Percentiles rank a stretch among this genome's conserved stretches.
Evolutionary conservation across 1,284 basidiomycete genomes (phyloP).

Genomic region (Mrakiaceae sp.): DNA sequence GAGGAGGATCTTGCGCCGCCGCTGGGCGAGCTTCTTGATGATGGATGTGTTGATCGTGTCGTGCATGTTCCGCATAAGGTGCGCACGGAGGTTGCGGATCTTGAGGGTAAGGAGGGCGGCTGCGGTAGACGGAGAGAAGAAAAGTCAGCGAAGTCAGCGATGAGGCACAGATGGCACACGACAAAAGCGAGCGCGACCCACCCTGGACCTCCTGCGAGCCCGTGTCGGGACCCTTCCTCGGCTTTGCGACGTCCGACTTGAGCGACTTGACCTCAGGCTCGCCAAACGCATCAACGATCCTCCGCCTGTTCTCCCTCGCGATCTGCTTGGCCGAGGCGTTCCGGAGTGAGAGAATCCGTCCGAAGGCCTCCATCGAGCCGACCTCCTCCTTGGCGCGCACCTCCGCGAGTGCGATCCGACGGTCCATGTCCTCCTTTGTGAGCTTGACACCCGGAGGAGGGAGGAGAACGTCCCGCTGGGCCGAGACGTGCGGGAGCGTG

Average conservation of each 20-base stretch:
- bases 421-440: background rate
- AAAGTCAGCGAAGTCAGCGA: background rate
- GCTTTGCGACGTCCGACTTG: background rate
- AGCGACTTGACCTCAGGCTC: constrained; percentile 7
- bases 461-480: background rate
- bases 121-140: background rate
- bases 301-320: constrained; percentile 9
- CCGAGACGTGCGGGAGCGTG: constrained; percentile 12
- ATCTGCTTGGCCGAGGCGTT: constrained; percentile 11
- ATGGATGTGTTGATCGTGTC: background rate
- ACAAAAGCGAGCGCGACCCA: background rate
- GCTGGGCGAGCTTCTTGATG: background rate
- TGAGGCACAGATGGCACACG: background rate
- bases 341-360: constrained; percentile 7
- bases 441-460: constrained; percentile 8
- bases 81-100: constrained; percentile 14
- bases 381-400: constrained; percentile 4
- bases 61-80: constrained; percentile 8
- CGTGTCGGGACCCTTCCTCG: constrained; percentile 10
- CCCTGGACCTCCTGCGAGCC: constrained; percentile 15
- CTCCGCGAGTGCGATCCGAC: background rate
- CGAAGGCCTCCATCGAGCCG: constrained; percentile 10
- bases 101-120: constrained; percentile 8
- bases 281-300: constrained; percentile 13
- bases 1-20: constrained; percentile 6